A percentile compares a stretch with the other conserved stretches of the same genome.
These are phyloP conservation scores for Cyclotella kingstonii DNA, from an alignment of 108 stramenopile genomes.

Conservation along the genomic window DNA sequence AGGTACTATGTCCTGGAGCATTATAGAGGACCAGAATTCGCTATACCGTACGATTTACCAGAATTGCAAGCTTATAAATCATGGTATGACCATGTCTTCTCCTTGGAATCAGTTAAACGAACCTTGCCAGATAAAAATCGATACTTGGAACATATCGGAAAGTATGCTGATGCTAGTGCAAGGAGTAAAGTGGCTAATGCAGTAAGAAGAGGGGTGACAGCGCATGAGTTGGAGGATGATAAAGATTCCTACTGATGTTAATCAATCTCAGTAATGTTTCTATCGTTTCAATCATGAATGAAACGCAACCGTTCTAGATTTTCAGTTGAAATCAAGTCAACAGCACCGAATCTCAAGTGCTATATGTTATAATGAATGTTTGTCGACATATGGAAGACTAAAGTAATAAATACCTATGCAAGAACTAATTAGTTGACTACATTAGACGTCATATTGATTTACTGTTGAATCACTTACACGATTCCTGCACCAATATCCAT, in stretches of 20 bases:
- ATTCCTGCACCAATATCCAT: too few species aligned
- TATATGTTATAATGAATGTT: too few species aligned
- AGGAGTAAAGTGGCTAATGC: conserved; percentile 86
- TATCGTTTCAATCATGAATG: too few species aligned
- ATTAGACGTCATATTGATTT: too few species aligned
- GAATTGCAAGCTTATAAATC: conserved; percentile 61
- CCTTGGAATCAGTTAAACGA: conserved; percentile 57
- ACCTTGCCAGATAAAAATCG: conserved; percentile 82
- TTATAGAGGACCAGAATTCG: conserved; percentile 71
- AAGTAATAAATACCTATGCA: too few species aligned
- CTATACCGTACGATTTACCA: conserved; percentile 48
- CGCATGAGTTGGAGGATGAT: conserved; percentile 84
- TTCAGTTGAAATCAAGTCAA: too few species aligned
- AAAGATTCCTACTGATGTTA: conserved; percentile 73
- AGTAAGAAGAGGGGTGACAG: conserved; percentile 77
- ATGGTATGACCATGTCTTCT: conserved; percentile 79
- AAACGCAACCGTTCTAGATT: too few species aligned
- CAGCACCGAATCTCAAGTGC: too few species aligned
- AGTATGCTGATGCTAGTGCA: conserved; percentile 82
- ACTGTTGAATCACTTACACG: too few species aligned
- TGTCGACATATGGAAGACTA: too few species aligned
- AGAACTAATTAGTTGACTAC: too few species aligned
- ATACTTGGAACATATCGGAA: conserved; percentile 81
- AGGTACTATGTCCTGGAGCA: conserved; percentile 83
- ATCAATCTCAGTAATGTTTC: too few species aligned